A percentile compares a stretch with the other conserved stretches of the same genome.
phyloP scores from a whole-genome alignment of 73 alveolate species.

The Symbiodinium natans region DNA sequence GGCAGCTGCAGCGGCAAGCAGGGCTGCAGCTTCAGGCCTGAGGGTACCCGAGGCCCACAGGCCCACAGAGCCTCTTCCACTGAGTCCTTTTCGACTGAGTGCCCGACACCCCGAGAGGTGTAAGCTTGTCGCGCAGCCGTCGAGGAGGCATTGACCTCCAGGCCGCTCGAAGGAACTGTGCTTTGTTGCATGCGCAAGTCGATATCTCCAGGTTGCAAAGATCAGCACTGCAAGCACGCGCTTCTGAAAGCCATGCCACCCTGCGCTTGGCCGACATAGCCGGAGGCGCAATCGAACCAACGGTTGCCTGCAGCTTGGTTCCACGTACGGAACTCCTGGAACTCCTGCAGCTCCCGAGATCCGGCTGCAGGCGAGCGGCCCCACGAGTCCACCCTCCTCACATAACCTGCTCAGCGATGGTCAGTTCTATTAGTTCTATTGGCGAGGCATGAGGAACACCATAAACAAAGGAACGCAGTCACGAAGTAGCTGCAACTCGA shows the following conservation, averaged over 20 bases:
- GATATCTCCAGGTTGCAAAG: too few species aligned
- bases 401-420: neutral
- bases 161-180: neutral
- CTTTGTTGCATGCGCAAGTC: neutral
- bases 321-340: neutral
- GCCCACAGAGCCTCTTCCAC: neutral
- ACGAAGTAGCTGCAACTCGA: too few species aligned
- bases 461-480: too few species aligned
- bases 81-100: neutral
- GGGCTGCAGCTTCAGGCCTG: conserved; percentile 52
- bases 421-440: too few species aligned
- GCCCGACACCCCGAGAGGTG: conserved; percentile 8
- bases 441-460: too few species aligned
- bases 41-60: neutral
- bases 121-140: conserved; percentile 46
- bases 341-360: too few species aligned
- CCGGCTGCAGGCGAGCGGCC: neutral
- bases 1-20: conserved; percentile 37
- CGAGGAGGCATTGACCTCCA: conserved; percentile 45
- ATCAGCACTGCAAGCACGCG: too few species aligned
- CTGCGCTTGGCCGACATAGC: conserved; percentile 59
- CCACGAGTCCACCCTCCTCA: neutral
- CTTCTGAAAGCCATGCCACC: conserved; percentile 29
- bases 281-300: conserved; percentile 33
- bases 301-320: conserved; percentile 20